Evolutionary conservation across 2,329 filamentous ascomycete species (phyloP), one percentile per base, ranked within the genome.

Genomic region (Alternaria sp.): DNA sequence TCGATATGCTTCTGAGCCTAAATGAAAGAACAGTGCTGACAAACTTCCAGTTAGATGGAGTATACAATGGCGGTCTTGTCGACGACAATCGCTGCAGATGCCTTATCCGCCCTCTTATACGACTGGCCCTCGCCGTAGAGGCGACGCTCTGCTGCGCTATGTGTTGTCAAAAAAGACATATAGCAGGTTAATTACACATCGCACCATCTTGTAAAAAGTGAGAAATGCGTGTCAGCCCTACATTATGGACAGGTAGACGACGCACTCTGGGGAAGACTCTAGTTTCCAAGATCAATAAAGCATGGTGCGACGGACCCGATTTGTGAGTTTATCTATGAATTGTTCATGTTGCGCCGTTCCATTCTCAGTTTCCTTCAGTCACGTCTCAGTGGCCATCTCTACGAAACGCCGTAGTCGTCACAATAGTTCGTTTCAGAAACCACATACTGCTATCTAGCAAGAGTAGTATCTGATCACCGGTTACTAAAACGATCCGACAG

Each of bases 81-180:
- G 22, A 41, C 48, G 30, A 58, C 55, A n/a, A 53, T 12, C 9
- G 24, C 26, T 32, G 41, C 18, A 57, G 42, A 39, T 14, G 26
- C 39, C 32, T 59, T 47, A 30, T 52, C 22, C 32, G 18, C 9
- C 22, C 28, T 16, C 11, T 22, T 9, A 34, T 32, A 48, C 20
- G 16, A 34, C 8, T n/a, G 9, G 7, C 6, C 8, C 28, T 48
- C 7, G 12, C 18, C 16, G 18, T 3, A 4, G 4, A 7, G 18
- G 30, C 18, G 14, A 36, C 18, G 22, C 30, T 18, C 18, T 34
- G 32, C 14, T 24, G 3, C 16, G 7, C 4, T 11, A 36, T 30
- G 16, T 11, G 5, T 36, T 24, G 16, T 24, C n/a, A 14, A 11
- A 16, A 7, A 26, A 26, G 5, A 18, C 22, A 38, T 20, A 26